These are phyloP conservation scores for Colletotrichum sansevieriae DNA, from an alignment of 2,329 filamentous ascomycete genomes.

Conservation along the genomic window DNA sequence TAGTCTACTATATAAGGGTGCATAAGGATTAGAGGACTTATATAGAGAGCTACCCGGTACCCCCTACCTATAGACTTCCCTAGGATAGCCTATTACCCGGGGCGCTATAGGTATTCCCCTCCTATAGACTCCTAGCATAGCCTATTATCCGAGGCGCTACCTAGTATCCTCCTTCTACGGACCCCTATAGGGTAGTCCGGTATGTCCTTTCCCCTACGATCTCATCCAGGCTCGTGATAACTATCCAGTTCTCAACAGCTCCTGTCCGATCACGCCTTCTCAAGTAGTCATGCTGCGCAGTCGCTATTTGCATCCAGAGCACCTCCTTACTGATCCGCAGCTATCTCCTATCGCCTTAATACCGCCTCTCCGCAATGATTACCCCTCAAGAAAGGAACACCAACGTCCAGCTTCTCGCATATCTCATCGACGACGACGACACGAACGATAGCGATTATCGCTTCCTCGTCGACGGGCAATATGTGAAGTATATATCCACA, in stretches of 20 bases:
- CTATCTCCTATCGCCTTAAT: constrained; percentile 18
- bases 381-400: constrained; percentile 12
- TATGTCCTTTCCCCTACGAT: no score
- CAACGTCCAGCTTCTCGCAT: constrained; percentile 47
- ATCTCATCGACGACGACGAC: constrained; percentile 45
- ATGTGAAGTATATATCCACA: constrained; percentile 46
- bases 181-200: no score
- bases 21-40: no score
- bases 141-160: no score
- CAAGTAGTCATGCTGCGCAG: constrained; percentile 11
- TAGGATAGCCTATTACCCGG: no score
- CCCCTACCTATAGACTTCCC: no score
- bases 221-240: no score
- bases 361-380: constrained; percentile 31
- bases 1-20: no score
- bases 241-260: constrained; percentile 14
- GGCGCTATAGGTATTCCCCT: no score
- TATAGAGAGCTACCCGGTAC: no score
- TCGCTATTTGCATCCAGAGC: constrained; percentile 12
- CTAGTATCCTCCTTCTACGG: no score
- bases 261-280: constrained; percentile 18
- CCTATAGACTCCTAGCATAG: no score
- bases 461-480: constrained; percentile 45
- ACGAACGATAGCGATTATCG: constrained; percentile 46
- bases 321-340: constrained; percentile 24